Percentiles rank a stretch among this genome's conserved stretches.
These are phyloP conservation scores for Penicillium sp. DNA, from an alignment of 2,329 filamentous ascomycete genomes.

Conservation along the genomic window DNA sequence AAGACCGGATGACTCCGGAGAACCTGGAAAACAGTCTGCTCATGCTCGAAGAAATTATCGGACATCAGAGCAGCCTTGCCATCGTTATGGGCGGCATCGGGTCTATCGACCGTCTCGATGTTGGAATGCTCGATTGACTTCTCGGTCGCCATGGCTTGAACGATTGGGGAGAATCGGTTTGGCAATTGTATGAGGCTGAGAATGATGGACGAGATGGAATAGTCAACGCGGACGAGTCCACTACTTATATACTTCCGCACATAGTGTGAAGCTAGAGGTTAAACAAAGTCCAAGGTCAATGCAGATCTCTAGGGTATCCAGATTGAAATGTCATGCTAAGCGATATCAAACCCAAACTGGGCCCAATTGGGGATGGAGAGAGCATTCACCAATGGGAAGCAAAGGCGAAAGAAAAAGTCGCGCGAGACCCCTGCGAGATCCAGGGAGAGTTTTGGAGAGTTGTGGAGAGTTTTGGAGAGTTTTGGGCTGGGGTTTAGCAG, in stretches of 20 bases:
- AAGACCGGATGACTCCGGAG: background rate
- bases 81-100: background rate
- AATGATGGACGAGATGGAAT: background rate
- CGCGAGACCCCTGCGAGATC: conserved; percentile 1
- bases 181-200: background rate
- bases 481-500: background rate
- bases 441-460: background rate
- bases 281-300: background rate
- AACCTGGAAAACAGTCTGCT: background rate
- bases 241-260: background rate
- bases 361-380: background rate
- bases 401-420: background rate
- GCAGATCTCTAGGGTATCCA: too few species aligned
- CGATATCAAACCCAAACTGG: background rate
- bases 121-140: background rate
- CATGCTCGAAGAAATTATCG: conserved; percentile 2
- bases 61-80: background rate
- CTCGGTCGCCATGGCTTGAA: background rate
- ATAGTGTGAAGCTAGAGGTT: background rate
- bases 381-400: background rate
- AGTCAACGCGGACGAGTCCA: background rate
- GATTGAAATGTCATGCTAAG: background rate
- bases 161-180: background rate
- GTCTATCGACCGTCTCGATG: background rate
- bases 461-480: background rate